Percentiles rank a stretch among this genome's conserved stretches.
Conservation (phyloP, 306 rosid species). For the Quercus agrifolia region DNA sequence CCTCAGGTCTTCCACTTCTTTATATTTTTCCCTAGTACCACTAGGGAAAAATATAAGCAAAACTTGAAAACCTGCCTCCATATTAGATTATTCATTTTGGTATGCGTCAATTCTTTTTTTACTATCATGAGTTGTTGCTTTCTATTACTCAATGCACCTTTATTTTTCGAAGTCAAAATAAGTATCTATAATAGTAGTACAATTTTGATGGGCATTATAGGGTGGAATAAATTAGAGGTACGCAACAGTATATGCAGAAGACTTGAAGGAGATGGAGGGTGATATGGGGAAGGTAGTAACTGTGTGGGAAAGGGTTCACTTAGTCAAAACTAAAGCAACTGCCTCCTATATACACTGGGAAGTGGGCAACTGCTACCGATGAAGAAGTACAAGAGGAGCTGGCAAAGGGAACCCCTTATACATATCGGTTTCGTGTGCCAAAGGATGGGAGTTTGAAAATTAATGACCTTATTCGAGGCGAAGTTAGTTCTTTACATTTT, state of each 20-base stretch:
- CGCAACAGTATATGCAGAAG: constrained; percentile 74
- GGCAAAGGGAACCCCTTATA: no score
- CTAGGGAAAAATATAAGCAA: no score
- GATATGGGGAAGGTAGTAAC: constrained; percentile 54
- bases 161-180: not conserved
- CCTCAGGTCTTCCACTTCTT: no score
- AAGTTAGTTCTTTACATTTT: no score
- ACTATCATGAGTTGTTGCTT: not conserved
- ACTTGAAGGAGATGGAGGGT: constrained; percentile 57
- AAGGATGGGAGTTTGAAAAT: no score
- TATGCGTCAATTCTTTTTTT: not conserved
- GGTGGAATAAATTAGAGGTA: constrained; percentile 59
- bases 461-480: no score
- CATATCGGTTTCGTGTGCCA: no score
- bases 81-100: not conserved
- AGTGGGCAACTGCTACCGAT: no score
- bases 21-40: no score
- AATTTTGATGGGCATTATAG: not conserved
- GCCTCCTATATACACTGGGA: no score
- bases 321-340: not conserved
- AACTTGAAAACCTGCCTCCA: no score
- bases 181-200: not conserved
- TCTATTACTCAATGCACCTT: not conserved
- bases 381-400: no score
- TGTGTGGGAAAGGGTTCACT: constrained; percentile 38